Evolutionary conservation across 1,284 basidiomycete genomes (phyloP).

Genomic region (Cerrena zonata): DNA sequence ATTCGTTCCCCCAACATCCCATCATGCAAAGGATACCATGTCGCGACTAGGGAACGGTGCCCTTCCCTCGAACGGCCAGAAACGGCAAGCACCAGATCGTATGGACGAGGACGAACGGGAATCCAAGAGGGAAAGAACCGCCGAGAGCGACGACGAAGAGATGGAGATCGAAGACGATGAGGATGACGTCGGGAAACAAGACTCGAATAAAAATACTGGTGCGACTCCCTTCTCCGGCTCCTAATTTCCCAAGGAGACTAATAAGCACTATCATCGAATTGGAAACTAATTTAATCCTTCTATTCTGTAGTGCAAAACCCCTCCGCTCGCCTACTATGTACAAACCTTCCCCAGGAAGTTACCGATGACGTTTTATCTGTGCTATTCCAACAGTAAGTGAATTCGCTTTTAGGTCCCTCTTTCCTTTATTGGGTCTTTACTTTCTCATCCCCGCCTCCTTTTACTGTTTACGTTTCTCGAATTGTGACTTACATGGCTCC

Average conservation of each 20-base stretch:
- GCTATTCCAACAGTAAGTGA: slow-evolving; percentile 82
- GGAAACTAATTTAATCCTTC: too few species aligned
- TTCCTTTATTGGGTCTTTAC: not conserved
- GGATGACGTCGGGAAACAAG: slow-evolving; percentile 32
- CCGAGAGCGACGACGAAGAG: slow-evolving; percentile 68
- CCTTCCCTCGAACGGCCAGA: slow-evolving; percentile 38
- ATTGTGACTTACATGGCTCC: slow-evolving; percentile 4
- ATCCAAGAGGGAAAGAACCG: slow-evolving; percentile 64
- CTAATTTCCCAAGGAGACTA: not conserved
- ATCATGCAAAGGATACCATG: slow-evolving; percentile 38
- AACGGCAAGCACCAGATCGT: slow-evolving; percentile 66
- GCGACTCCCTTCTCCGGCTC: not conserved
- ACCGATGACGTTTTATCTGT: slow-evolving; percentile 74
- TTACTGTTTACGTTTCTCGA: too few species aligned
- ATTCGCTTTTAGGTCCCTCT: slow-evolving; percentile 2
- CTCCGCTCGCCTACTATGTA: slow-evolving; percentile 65
- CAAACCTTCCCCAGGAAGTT: slow-evolving; percentile 76
- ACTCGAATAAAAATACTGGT: slow-evolving; percentile 6
- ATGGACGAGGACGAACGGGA: slow-evolving; percentile 47
- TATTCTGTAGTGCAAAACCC: slow-evolving; percentile 48
- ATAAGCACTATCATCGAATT: too few species aligned
- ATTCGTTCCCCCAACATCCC: slow-evolving; percentile 65
- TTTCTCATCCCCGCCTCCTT: too few species aligned
- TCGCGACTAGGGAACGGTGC: slow-evolving; percentile 15
- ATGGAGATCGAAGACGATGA: slow-evolving; percentile 84